A percentile compares a stretch with the other conserved stretches of the same genome.
phyloP scores from a whole-genome alignment of 257 asterid species.

The Solanum neorickii region DNA sequence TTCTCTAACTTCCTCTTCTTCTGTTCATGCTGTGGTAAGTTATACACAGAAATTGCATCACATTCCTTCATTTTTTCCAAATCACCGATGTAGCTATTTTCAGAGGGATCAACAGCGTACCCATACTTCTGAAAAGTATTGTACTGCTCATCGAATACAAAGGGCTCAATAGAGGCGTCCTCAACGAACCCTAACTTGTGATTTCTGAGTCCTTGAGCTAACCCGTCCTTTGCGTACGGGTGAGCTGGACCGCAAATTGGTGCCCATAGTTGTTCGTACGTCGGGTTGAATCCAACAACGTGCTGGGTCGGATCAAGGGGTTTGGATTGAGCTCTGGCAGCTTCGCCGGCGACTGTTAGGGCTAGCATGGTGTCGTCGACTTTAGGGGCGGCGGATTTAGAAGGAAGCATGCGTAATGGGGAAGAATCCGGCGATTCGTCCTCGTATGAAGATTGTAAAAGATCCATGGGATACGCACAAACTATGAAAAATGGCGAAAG shows the following conservation, averaged over 20 bases:
- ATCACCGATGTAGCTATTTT: slow-evolving; percentile 65
- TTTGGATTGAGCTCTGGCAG: slow-evolving; percentile 30
- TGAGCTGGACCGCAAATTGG: slow-evolving; percentile 91
- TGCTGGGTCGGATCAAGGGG: slow-evolving; percentile 93
- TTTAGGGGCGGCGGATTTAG: slow-evolving; percentile 84
- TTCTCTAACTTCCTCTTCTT: slow-evolving; percentile 71
- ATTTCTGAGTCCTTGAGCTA: slow-evolving; percentile 93
- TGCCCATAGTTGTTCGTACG: slow-evolving; percentile 93
- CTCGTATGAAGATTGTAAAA: slow-evolving; percentile 7
- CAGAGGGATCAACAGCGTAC: slow-evolving; percentile 91
- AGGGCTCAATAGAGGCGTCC: slow-evolving; percentile 61
- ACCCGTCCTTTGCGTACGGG: slow-evolving; percentile 92
- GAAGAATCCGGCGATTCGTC: slow-evolving; percentile 57
- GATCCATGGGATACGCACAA: slow-evolving; percentile 6
- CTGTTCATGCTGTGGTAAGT: slow-evolving; percentile 74
- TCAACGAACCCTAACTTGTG: slow-evolving; percentile 96
- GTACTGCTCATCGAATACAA: slow-evolving; percentile 93
- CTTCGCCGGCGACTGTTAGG: slow-evolving; percentile 61
- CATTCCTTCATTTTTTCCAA: slow-evolving; percentile 42
- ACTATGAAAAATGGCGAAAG: background rate
- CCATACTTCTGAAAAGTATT: slow-evolving; percentile 86
- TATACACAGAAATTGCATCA: slow-evolving; percentile 69
- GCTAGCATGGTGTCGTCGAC: slow-evolving; percentile 92
- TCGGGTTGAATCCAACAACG: slow-evolving; percentile 79
- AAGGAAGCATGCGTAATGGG: slow-evolving; percentile 56